Percentiles rank a stretch among this genome's conserved stretches.
These are phyloP conservation scores for Pachysandra terminalis DNA, from an alignment of 164 flowering plant genomes.

Conservation along the genomic window DNA sequence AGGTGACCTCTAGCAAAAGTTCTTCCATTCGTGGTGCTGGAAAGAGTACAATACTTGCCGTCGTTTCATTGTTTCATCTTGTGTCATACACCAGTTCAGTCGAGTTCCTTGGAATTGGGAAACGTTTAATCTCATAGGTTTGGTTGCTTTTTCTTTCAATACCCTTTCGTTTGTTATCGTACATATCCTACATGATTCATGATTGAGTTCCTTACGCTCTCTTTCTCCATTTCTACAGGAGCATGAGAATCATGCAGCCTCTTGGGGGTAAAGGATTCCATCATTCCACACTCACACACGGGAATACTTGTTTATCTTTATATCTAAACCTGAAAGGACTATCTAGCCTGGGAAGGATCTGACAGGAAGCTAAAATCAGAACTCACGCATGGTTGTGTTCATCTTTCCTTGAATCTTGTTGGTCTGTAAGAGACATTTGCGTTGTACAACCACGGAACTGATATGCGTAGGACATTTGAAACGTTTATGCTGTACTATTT, in stretches of 20 bases:
- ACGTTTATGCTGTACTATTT: background rate
- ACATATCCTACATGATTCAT: too few species aligned
- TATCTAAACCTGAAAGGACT: too few species aligned
- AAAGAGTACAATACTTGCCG: too few species aligned
- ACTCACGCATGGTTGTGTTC: background rate
- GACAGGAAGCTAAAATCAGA: background rate
- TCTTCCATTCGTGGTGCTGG: background rate
- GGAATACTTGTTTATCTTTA: too few species aligned
- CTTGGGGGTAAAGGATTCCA: too few species aligned
- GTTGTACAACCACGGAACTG: background rate
- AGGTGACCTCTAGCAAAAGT: too few species aligned
- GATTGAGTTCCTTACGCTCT: too few species aligned
- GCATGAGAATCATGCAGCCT: background rate
- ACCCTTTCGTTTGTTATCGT: background rate
- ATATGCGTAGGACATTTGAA: background rate
- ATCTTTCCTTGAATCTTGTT: background rate
- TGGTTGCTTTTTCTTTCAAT: background rate
- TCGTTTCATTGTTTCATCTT: background rate
- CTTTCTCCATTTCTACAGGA: background rate
- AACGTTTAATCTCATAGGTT: background rate
- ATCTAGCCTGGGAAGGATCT: background rate
- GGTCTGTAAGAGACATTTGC: background rate
- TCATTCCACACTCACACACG: too few species aligned
- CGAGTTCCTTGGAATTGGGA: background rate
- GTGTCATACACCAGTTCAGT: background rate